These are phyloP conservation scores for Schizochytrium sp. DNA, from an alignment of 108 stramenopile genomes.

Conservation along the genomic window DNA sequence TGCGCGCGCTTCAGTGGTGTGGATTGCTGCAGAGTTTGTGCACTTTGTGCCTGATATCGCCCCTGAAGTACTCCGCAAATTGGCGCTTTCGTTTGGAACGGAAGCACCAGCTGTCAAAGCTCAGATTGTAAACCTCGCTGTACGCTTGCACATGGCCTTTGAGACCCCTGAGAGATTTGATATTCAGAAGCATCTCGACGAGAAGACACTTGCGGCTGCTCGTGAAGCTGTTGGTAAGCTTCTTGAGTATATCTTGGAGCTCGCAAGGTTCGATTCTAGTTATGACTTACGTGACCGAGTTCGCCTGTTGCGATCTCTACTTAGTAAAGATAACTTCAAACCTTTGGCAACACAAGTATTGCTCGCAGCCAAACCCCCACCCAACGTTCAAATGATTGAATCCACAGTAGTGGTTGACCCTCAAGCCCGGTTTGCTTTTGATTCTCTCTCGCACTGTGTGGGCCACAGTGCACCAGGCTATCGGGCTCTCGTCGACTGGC, in stretches of 20 bases:
- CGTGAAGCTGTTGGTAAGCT: conserved; percentile 72
- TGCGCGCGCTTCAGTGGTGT: conserved; percentile 74
- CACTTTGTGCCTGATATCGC: conserved; percentile 70
- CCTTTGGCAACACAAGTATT: conserved; percentile 11
- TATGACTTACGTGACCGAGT: conserved; percentile 96
- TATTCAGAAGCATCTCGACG: neutral
- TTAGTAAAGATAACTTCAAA: conserved; percentile 60
- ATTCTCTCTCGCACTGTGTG: conserved; percentile 68
- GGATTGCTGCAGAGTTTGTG: conserved; percentile 71
- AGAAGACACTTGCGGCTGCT: conserved; percentile 57
- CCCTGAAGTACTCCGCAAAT: conserved; percentile 85
- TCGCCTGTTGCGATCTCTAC: conserved; percentile 84
- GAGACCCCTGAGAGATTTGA: conserved; percentile 62
- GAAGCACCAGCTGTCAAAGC: conserved; percentile 83
- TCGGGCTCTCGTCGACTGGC: conserved; percentile 86
- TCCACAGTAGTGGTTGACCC: conserved; percentile 32
- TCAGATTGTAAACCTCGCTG: conserved; percentile 92
- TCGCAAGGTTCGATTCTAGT: conserved; percentile 89
- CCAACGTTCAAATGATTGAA: conserved; percentile 37
- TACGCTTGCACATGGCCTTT: conserved; percentile 78
- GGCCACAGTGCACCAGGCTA: conserved; percentile 74
- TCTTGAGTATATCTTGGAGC: conserved; percentile 90
- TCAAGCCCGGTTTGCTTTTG: conserved; percentile 63
- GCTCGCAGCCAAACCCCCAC: conserved; percentile 67
- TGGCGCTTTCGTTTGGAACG: conserved; percentile 81